A percentile compares a stretch with the other conserved stretches of the same genome.
phyloP scores from a whole-genome alignment of 495 filamentous ascomycete species.

The Darksidea phi region DNA sequence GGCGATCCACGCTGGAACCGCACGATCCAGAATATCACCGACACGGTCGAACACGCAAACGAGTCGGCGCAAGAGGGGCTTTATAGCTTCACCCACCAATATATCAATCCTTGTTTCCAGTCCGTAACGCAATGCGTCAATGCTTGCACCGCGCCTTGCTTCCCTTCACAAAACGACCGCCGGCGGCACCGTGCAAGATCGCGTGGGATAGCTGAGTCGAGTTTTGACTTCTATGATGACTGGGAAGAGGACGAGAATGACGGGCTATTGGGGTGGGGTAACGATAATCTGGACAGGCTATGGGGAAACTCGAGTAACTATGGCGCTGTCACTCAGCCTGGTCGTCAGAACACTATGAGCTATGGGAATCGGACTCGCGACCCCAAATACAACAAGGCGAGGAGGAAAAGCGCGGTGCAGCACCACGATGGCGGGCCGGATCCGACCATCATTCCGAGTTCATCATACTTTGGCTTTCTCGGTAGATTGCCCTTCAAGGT shows the following conservation, averaged over 20 bases:
- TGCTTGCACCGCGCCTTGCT: conserved; percentile 68
- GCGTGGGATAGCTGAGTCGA: conserved; percentile 70
- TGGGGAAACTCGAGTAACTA: conserved; percentile 66
- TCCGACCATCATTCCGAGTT: conserved; percentile 87
- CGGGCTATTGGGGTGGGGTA: conserved; percentile 67
- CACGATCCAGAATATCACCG: conserved; percentile 87
- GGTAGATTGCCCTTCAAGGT: conserved; percentile 81
- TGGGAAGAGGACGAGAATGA: conserved; percentile 80
- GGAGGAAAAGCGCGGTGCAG: conserved; percentile 65
- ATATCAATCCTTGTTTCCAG: conserved; percentile 76
- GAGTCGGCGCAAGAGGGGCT: conserved; percentile 85
- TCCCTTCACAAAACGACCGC: conserved; percentile 71
- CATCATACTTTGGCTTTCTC: conserved; percentile 81
- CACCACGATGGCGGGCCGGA: conserved; percentile 63
- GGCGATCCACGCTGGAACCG: conserved; percentile 92
- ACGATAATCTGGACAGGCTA: conserved; percentile 82
- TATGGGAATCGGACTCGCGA: conserved; percentile 65
- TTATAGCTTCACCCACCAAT: conserved; percentile 82
- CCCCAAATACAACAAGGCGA: conserved; percentile 29
- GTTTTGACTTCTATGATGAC: conserved; percentile 98
- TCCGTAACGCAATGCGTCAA: conserved; percentile 64
- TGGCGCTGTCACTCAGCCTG: conserved; percentile 61
- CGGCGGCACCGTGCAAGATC: conserved; percentile 59
- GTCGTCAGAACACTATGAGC: conserved; percentile 77
- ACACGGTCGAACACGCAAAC: conserved; percentile 88